Percentiles rank a stretch among this genome's conserved stretches.
Evolutionary conservation across 164 flowering plant genomes (phyloP).

Genomic region (Houttuynia cordata): DNA sequence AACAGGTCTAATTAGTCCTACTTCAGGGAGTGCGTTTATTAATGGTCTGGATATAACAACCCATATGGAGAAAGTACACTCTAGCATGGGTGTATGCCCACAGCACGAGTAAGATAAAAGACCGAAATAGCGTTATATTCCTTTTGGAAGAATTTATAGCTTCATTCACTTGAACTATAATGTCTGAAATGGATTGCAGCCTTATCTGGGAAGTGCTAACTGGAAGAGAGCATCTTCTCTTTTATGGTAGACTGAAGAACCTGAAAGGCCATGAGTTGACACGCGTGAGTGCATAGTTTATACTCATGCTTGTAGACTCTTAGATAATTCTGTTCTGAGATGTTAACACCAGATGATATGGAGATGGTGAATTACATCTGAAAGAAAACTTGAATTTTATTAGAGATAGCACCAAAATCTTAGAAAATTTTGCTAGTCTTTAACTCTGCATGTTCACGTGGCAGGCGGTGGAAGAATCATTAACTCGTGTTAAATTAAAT

Average conservation of each 20-base stretch:
- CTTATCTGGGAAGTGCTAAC: slow-evolving; percentile 76
- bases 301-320: neutral
- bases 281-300: slow-evolving; percentile 30
- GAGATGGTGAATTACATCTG: too few relatives aligned
- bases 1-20: slow-evolving; percentile 83
- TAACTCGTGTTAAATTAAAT: slow-evolving; percentile 64
- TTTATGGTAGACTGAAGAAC: slow-evolving; percentile 48
- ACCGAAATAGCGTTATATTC: too few relatives aligned
- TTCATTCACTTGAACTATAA: neutral
- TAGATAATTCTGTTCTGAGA: neutral
- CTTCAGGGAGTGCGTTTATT: slow-evolving; percentile 67
- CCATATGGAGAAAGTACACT: slow-evolving; percentile 67
- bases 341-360: too few relatives aligned
- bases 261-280: slow-evolving; percentile 58
- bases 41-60: slow-evolving; percentile 58
- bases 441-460: slow-evolving; percentile 2
- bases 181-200: slow-evolving; percentile 20
- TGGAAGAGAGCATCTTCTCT: slow-evolving; percentile 12
- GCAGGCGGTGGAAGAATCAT: slow-evolving; percentile 90
- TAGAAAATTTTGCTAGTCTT: neutral
- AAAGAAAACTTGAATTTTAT: too few relatives aligned
- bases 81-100: slow-evolving; percentile 97
- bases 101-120: slow-evolving; percentile 98
- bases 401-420: neutral
- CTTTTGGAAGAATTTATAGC: neutral